A percentile compares a stretch with the other conserved stretches of the same genome.
Evolutionary conservation across 139 green algal genomes (phyloP).

Genomic region (Closterium sp.): DNA sequence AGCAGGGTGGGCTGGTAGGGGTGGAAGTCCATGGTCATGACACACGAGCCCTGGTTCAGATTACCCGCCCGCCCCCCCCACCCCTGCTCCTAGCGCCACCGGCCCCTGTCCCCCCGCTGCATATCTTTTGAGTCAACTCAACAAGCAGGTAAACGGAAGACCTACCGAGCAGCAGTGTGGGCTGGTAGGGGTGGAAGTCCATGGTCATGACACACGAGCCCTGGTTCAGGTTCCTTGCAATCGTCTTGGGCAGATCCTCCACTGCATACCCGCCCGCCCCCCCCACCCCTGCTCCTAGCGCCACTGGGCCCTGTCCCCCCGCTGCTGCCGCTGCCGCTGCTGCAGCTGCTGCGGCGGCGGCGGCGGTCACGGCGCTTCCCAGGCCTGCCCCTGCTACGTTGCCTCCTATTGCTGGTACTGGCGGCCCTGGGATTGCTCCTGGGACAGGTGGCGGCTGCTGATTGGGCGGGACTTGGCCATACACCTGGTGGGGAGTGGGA

Average conservation of each 20-base stretch:
- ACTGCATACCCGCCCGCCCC: conserved; percentile 4
- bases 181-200: conserved; percentile 52
- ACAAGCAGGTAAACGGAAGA: background rate
- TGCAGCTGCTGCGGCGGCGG: background rate
- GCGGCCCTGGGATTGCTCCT: background rate
- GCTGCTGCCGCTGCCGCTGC: background rate
- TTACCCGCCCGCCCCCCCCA: background rate
- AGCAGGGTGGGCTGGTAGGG: conserved; percentile 46
- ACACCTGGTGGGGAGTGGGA: background rate
- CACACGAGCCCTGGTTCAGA: conserved; percentile 38
- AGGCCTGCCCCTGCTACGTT: background rate
- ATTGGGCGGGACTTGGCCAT: background rate
- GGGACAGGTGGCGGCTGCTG: background rate
- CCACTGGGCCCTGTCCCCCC: background rate
- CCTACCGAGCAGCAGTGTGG: conserved; percentile 47
- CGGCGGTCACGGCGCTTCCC: background rate
- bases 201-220: conserved; percentile 44
- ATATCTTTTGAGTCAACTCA: no score
- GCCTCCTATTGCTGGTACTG: background rate
- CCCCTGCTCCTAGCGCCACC: background rate
- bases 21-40: conserved; percentile 54
- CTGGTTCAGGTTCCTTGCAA: conserved; percentile 34
- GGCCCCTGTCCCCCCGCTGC: background rate
- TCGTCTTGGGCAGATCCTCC: conserved; percentile 46
- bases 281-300: background rate